A percentile compares a stretch with the other conserved stretches of the same genome.
Conservation (phyloP, 108 stramenopile genomes). For the Halocafeteria seosinensis region DNA sequence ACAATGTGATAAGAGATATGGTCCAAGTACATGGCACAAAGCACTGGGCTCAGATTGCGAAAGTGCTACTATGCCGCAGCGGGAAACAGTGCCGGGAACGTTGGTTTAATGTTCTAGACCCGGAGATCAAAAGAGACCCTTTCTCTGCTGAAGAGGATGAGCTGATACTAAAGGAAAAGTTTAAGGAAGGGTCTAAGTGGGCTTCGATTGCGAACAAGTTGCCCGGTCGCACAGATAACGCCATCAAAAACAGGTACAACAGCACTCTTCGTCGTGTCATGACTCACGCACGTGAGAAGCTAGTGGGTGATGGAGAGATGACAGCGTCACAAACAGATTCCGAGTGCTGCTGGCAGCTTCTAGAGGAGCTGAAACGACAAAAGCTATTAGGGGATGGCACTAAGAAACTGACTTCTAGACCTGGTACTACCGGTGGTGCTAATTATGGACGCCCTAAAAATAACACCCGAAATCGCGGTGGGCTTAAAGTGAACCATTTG, state of each 20-base stretch:
- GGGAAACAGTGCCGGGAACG: slow-evolving; percentile 32
- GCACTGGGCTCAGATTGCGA: neutral
- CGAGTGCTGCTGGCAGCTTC: no score
- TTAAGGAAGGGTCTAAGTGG: slow-evolving; percentile 26
- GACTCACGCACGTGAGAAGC: no score
- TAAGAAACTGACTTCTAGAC: no score
- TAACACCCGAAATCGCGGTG: no score
- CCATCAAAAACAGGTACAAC: slow-evolving; percentile 32
- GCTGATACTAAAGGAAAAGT: slow-evolving; percentile 16
- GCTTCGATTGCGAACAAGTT: slow-evolving; percentile 29
- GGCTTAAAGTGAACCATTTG: no score
- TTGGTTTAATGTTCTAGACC: slow-evolving; percentile 56
- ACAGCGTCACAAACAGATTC: no score
- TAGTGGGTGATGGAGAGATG: no score
- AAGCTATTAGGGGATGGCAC: no score
- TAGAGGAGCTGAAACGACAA: no score
- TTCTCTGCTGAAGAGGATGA: slow-evolving; percentile 43
- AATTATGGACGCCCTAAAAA: no score
- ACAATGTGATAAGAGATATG: neutral
- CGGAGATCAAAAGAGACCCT: slow-evolving; percentile 44
- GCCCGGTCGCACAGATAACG: slow-evolving; percentile 30
- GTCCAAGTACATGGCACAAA: neutral
- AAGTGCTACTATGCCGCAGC: slow-evolving; percentile 11
- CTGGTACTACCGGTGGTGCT: no score
- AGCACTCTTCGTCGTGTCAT: neutral